Evolutionary conservation across 1,284 basidiomycete genomes (phyloP).

Genomic region (Trametes pubescens): DNA sequence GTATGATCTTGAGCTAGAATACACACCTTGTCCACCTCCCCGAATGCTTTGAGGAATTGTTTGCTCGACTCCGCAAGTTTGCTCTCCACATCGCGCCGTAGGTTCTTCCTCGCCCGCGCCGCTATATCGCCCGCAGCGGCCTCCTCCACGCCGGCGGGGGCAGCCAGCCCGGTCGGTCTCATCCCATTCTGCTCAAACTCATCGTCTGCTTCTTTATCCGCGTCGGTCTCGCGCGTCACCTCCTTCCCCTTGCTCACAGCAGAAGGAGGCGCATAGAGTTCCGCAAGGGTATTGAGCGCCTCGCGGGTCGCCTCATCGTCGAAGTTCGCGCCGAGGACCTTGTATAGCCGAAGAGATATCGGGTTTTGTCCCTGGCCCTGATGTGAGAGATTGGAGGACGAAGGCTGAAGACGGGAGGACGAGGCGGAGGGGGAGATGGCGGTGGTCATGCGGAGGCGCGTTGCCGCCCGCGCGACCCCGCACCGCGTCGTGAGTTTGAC

Average conservation of each 20-base stretch:
- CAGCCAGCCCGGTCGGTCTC: slow-evolving; percentile 32
- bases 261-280: slow-evolving; percentile 62
- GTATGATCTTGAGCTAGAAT: slow-evolving; percentile 2
- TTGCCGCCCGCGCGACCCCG: slow-evolving; percentile 22
- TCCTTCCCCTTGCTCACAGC: slow-evolving; percentile 44
- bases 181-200: slow-evolving; percentile 23
- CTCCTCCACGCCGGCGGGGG: slow-evolving; percentile 36
- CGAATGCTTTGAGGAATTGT: slow-evolving; percentile 84
- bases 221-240: slow-evolving; percentile 39
- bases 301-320: slow-evolving; percentile 83
- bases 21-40: slow-evolving; percentile 86
- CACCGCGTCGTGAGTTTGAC: slow-evolving; percentile 2
- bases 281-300: slow-evolving; percentile 84
- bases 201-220: slow-evolving; percentile 37
- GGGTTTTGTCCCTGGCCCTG: slow-evolving; percentile 58
- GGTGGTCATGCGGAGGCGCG: slow-evolving; percentile 31
- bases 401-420: slow-evolving; percentile 28
- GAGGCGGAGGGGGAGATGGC: slow-evolving; percentile 33
- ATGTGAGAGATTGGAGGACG: slow-evolving; percentile 30
- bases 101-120: slow-evolving; percentile 74
- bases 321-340: slow-evolving; percentile 86
- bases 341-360: slow-evolving; percentile 85
- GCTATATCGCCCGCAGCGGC: slow-evolving; percentile 60
- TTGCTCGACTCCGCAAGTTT: slow-evolving; percentile 83
- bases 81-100: slow-evolving; percentile 86